These are phyloP conservation scores for Casuarina glauca DNA, from an alignment of 306 rosid genomes.

Conservation along the genomic window DNA sequence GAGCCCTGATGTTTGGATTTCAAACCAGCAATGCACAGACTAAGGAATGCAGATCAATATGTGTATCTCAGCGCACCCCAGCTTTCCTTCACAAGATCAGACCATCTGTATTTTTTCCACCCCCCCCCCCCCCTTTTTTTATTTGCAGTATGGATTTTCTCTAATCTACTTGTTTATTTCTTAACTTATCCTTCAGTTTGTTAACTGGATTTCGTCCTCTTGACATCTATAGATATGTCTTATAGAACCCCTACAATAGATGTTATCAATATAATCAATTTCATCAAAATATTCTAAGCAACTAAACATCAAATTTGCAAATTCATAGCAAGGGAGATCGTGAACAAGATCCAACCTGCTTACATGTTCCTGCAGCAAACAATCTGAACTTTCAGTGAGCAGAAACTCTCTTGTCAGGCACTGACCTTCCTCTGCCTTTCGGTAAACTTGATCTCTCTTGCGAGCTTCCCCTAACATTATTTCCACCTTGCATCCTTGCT, in stretches of 20 bases:
- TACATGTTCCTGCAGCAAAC: conserved; percentile 14
- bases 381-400: conserved; percentile 20
- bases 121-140: background rate
- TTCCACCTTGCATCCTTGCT: conserved; percentile 17
- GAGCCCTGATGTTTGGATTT: background rate
- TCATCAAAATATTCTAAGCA: background rate
- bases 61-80: background rate
- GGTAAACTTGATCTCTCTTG: conserved; percentile 29
- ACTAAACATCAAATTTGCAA: conserved; percentile 13
- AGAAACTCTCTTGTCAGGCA: conserved; percentile 29
- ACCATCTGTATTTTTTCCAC: background rate
- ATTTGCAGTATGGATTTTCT: background rate
- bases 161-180: background rate
- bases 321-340: conserved; percentile 16
- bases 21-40: background rate
- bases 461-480: conserved; percentile 18
- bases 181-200: background rate
- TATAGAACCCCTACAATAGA: background rate
- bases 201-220: background rate
- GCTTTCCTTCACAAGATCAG: background rate
- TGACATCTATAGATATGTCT: background rate
- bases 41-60: background rate
- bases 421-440: conserved; percentile 21
- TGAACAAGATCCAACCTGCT: conserved; percentile 31
- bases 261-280: background rate